Evolutionary conservation across 345 rosid species (phyloP).

Genomic region (Murraya koenigii): DNA sequence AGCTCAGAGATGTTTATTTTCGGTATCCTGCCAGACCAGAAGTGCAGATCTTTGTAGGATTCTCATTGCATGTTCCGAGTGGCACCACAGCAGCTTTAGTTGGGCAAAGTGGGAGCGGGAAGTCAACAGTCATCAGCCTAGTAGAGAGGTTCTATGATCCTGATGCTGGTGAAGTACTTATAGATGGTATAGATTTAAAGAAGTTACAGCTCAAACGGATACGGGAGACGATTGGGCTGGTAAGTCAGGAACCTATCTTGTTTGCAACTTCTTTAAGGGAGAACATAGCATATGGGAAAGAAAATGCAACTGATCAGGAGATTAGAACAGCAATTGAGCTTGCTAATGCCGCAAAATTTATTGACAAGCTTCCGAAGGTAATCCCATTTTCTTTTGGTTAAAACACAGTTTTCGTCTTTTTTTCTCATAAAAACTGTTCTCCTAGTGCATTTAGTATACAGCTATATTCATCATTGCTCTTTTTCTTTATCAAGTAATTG

Average conservation of each 20-base stretch:
- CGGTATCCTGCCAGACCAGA: conserved; percentile 77
- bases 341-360: conserved; percentile 65
- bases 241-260: conserved; percentile 65
- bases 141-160: conserved; percentile 76
- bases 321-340: conserved; percentile 53
- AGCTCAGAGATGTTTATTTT: conserved; percentile 57
- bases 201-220: conserved; percentile 56
- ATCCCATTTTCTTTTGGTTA: background rate
- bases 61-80: conserved; percentile 47
- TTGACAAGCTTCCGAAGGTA: conserved; percentile 64
- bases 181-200: conserved; percentile 54
- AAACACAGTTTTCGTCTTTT: too few relatives aligned
- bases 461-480: background rate
- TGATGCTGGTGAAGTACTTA: conserved; percentile 56
- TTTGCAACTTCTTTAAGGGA: conserved; percentile 54
- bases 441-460: background rate
- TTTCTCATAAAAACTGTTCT: background rate
- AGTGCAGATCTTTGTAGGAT: conserved; percentile 57
- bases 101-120: conserved; percentile 83
- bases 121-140: conserved; percentile 67
- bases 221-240: conserved; percentile 59
- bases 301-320: conserved; percentile 48
- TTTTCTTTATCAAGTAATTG: background rate
- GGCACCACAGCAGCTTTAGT: conserved; percentile 65
- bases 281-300: conserved; percentile 70